Evolutionary conservation across 148 eudicot genomes (phyloP).

Genomic region (Salicornia ramosissima): DNA sequence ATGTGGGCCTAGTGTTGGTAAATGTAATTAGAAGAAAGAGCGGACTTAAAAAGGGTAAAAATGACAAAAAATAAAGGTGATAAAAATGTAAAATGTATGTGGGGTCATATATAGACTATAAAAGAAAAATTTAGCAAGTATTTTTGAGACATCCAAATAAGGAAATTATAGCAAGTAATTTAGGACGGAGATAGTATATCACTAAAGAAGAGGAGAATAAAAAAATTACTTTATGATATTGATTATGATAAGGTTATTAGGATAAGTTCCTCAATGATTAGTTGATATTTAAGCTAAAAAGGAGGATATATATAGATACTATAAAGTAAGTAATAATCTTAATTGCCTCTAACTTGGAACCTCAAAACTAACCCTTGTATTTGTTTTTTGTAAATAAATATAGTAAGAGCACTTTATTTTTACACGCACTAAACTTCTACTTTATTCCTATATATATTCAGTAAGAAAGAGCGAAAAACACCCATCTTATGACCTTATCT

Average conservation of each 20-base stretch:
- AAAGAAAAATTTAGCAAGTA: too few relatives aligned
- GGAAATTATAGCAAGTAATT: too few relatives aligned
- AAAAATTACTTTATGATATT: neutral
- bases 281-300: constrained; percentile 17
- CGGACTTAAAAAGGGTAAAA: too few relatives aligned
- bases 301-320: constrained; percentile 1
- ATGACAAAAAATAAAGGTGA: too few relatives aligned
- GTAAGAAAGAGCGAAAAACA: constrained; percentile 6
- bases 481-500: constrained; percentile 24
- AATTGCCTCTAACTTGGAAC: constrained; percentile 17
- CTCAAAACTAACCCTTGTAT: neutral
- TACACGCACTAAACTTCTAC: constrained; percentile 20
- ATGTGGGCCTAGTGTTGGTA: too few relatives aligned
- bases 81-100: too few relatives aligned
- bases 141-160: too few relatives aligned
- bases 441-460: constrained; percentile 29
- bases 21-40: too few relatives aligned
- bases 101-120: too few relatives aligned
- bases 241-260: constrained; percentile 12
- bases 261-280: constrained; percentile 24
- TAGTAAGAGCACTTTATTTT: neutral
- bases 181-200: neutral
- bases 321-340: constrained; percentile 14
- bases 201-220: neutral
- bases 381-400: neutral